These are phyloP conservation scores for Lophiotrema nucula DNA, from an alignment of 495 filamentous ascomycete species.

Conservation along the genomic window DNA sequence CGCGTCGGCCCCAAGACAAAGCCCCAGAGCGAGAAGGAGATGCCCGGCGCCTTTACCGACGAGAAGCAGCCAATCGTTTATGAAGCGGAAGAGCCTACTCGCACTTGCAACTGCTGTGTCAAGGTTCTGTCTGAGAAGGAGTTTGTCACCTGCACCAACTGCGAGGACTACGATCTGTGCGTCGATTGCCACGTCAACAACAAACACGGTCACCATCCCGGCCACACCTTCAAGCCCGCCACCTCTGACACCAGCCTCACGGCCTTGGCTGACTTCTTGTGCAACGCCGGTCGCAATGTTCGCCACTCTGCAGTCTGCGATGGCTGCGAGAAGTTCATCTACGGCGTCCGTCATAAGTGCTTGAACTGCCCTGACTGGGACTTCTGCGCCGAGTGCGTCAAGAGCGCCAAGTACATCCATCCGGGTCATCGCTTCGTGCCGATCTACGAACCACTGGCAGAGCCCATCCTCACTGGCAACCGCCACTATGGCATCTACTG, in stretches of 20 bases:
- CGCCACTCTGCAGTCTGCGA: slow-evolving; percentile 89
- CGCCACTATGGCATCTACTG: slow-evolving; percentile 86
- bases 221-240: slow-evolving; percentile 72
- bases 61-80: slow-evolving; percentile 40
- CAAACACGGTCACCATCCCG: slow-evolving; percentile 90
- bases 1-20: slow-evolving; percentile 62
- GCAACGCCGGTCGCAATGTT: slow-evolving; percentile 76
- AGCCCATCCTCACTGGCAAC: slow-evolving; percentile 43
- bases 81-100: slow-evolving; percentile 49
- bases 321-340: slow-evolving; percentile 86
- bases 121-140: slow-evolving; percentile 71
- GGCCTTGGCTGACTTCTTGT: slow-evolving; percentile 57
- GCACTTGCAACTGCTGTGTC: slow-evolving; percentile 92
- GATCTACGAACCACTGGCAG: slow-evolving; percentile 74
- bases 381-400: slow-evolving; percentile 78
- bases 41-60: slow-evolving; percentile 46
- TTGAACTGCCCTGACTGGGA: slow-evolving; percentile 97
- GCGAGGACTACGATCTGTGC: slow-evolving; percentile 92
- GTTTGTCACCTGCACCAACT: slow-evolving; percentile 81
- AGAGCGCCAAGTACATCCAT: slow-evolving; percentile 65
- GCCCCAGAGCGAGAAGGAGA: slow-evolving; percentile 40
- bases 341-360: slow-evolving; percentile 94
- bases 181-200: slow-evolving; percentile 69
- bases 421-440: slow-evolving; percentile 86
- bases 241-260: slow-evolving; percentile 57